A percentile compares a stretch with the other conserved stretches of the same genome.
phyloP scores from a whole-genome alignment of 208 protist genomes.

The Naegleria gruberi region DNA sequence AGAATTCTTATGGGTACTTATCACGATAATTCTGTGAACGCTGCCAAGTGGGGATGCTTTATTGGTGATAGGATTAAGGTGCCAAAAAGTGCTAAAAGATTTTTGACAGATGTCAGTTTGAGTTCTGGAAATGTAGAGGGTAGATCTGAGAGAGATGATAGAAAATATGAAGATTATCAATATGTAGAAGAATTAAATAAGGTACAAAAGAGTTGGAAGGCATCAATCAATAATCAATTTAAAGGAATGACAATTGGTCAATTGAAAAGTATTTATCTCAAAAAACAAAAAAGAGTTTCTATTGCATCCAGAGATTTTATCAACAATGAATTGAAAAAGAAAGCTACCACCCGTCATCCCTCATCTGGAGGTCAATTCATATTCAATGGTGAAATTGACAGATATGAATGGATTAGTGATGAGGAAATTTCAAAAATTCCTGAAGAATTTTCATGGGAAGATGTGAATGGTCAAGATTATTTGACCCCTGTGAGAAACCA shows the following conservation, averaged over 20 bases:
- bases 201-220: neutral
- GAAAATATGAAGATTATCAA: neutral
- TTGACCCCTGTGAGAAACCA: neutral
- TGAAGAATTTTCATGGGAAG: neutral
- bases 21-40: neutral
- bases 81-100: too few relatives aligned
- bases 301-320: neutral
- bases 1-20: neutral
- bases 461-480: neutral
- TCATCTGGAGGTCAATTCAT: neutral
- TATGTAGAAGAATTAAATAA: neutral
- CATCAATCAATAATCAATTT: too few relatives aligned
- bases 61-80: neutral
- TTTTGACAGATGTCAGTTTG: too few relatives aligned
- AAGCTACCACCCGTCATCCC: too few relatives aligned
- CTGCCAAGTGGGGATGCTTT: neutral
- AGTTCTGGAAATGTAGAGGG: too few relatives aligned
- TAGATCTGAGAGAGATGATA: too few relatives aligned
- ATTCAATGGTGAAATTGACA: neutral
- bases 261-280: too few relatives aligned
- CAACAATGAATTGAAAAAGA: too few relatives aligned
- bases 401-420: neutral
- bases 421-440: neutral
- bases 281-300: too few relatives aligned
- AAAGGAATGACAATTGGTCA: too few relatives aligned